Evolutionary conservation across 2,329 filamentous ascomycete species (phyloP), one percentile per base, ranked within the genome.

Genomic region (Ascochyta clinopodiicola): DNA sequence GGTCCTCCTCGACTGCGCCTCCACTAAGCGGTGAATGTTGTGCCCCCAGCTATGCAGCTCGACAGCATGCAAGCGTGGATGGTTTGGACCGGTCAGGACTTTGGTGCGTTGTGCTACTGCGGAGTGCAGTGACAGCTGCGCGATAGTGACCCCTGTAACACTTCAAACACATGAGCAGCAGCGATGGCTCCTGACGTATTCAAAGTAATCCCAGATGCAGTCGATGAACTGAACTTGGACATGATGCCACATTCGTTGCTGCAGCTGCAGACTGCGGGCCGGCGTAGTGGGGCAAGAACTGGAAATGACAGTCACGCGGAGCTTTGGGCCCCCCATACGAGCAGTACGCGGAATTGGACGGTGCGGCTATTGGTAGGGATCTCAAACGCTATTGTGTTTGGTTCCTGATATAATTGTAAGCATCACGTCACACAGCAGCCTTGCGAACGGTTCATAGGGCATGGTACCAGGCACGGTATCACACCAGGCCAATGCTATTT

Each of bases 401-500:
- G 46, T 46, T 46, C 31, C 36, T 56, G 48, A 42, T 48, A 27
- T 9, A 44, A 24, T 8, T 34, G 54, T 52, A 48, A 57, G 54
- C 37, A 32, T 44, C 29, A 52, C 54, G 54, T 57, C 48, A 52
- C 43, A 31, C 54, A 44, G 34, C 53, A 56, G 54, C 54, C 54
- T 52, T 51, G 48, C 54, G 38, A 57, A 57, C 43, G 47, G 39
- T n/a, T 44, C 24, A 7, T 21, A 47, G 15, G 31, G 37, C 52
- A 43, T 42, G 19, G 40, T 31, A 45, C 46, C 52, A 56, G 42
- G 46, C 31, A 45, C 47, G 25, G 42, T 39, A 10, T 51, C 36
- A 43, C 46, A 32, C 52, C 52, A 56, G 52, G 31, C 52, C 52
- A 56, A 56, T 51, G 46, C 47, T 32, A 51, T 51, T 12, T 29